A percentile compares a stretch with the other conserved stretches of the same genome.
phyloP scores from a whole-genome alignment of 208 protist species.

The Trypanosoma lewisi region DNA sequence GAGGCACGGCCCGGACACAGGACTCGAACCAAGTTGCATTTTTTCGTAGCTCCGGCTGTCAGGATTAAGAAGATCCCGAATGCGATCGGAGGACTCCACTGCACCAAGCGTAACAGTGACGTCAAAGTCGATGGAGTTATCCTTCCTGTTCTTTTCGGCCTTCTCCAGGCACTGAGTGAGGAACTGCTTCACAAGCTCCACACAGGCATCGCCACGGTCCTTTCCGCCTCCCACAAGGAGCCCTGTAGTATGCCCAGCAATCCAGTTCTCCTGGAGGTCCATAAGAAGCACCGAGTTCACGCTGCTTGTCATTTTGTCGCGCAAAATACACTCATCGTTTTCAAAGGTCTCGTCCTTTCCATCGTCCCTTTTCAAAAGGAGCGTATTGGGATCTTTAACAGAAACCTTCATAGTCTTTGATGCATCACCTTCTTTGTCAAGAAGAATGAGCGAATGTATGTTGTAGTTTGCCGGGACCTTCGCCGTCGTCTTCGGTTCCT shows the following conservation, averaged over 20 bases:
- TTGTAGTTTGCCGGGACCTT: constrained; percentile 73
- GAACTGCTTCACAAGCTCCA: constrained; percentile 40
- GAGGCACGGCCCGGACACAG: constrained; percentile 75
- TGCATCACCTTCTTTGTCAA: constrained; percentile 36
- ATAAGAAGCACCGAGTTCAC: constrained; percentile 72
- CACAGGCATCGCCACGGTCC: constrained; percentile 31
- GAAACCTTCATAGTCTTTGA: constrained; percentile 15
- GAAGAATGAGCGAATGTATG: constrained; percentile 67
- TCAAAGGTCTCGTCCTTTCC: constrained; percentile 77
- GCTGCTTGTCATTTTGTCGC: constrained; percentile 28
- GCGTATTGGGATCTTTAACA: constrained; percentile 51
- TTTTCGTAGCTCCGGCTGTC: constrained; percentile 34
- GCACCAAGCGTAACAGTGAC: constrained; percentile 59
- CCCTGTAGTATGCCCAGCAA: constrained; percentile 64
- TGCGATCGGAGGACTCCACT: constrained; percentile 47
- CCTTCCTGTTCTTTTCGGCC: constrained; percentile 52
- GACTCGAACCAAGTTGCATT: constrained; percentile 56
- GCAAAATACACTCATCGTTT: constrained; percentile 61
- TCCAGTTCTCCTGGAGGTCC: constrained; percentile 69
- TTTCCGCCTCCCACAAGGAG: constrained; percentile 59
- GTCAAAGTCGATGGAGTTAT: constrained; percentile 51
- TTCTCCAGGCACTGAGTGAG: constrained; percentile 47
- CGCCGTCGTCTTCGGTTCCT: constrained; percentile 31
- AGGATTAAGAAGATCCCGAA: constrained; percentile 57
- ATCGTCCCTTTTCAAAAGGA: constrained; percentile 44